These are phyloP conservation scores for Trapa incisa DNA, from an alignment of 345 rosid species.

Conservation along the genomic window DNA sequence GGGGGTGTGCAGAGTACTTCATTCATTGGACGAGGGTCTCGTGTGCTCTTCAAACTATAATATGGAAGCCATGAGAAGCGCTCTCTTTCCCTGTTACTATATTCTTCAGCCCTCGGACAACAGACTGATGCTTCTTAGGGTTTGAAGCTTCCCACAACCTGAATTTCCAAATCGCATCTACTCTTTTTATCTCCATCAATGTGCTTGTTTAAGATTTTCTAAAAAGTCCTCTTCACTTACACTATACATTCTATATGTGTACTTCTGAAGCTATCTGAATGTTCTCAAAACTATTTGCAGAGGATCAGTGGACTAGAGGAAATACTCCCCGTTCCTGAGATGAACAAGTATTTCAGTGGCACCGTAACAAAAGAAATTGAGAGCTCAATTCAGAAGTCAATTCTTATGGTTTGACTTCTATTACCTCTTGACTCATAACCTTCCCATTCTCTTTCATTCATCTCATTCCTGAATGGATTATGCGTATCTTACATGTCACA, in stretches of 20 bases:
- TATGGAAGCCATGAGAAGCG: conserved; percentile 43
- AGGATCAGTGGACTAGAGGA: conserved; percentile 76
- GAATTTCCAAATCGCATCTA: not conserved
- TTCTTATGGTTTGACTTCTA: conserved; percentile 35
- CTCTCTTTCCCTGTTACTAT: conserved; percentile 55
- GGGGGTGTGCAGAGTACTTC: conserved; percentile 61
- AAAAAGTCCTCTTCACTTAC: no score
- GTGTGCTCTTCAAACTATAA: conserved; percentile 61
- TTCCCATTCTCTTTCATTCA: not conserved
- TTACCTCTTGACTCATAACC: not conserved
- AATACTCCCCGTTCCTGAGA: conserved; percentile 39
- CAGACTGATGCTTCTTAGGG: conserved; percentile 93
- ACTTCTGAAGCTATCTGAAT: not conserved
- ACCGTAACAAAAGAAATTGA: conserved; percentile 43
- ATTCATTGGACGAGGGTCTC: conserved; percentile 70
- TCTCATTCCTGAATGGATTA: not conserved
- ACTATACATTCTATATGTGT: not conserved
- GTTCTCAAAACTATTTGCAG: conserved; percentile 27
- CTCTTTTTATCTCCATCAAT: conserved; percentile 11
- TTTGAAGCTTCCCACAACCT: conserved; percentile 16
- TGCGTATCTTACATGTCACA: conserved; percentile 13
- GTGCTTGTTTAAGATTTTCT: no score
- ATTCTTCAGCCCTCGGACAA: conserved; percentile 77
- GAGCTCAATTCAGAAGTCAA: conserved; percentile 38
- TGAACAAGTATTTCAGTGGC: conserved; percentile 29